These are phyloP conservation scores for Penicillium pancosmium DNA, from an alignment of 495 filamentous ascomycete species.

Conservation along the genomic window DNA sequence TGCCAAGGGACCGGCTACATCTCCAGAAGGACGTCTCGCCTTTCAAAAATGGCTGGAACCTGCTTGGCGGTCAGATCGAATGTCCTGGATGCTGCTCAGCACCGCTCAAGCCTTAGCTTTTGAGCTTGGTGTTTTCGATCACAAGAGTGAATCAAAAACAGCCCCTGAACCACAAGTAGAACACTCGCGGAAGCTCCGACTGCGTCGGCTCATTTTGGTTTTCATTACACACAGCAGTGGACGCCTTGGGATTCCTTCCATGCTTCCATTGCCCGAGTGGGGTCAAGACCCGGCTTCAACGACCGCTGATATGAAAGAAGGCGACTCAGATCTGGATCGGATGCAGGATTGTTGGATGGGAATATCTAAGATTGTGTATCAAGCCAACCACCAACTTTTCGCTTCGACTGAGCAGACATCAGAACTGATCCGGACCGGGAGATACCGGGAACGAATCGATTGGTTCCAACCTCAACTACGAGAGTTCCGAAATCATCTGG, in stretches of 20 bases:
- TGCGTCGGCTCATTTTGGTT: slow-evolving; percentile 82
- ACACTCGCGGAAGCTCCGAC: slow-evolving; percentile 74
- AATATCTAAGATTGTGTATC: slow-evolving; percentile 85
- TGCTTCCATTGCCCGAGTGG: slow-evolving; percentile 70
- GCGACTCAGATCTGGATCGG: slow-evolving; percentile 41
- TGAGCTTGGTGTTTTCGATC: slow-evolving; percentile 93
- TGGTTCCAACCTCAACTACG: slow-evolving; percentile 75
- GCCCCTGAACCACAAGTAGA: slow-evolving; percentile 62
- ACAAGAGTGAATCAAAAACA: slow-evolving; percentile 57
- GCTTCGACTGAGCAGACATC: slow-evolving; percentile 80
- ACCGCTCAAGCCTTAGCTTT: slow-evolving; percentile 87
- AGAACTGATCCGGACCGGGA: slow-evolving; percentile 80
- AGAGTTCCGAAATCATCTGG: slow-evolving; percentile 75
- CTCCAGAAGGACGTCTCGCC: slow-evolving; percentile 60
- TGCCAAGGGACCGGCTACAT: slow-evolving; percentile 40
- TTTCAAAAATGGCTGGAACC: slow-evolving; percentile 96
- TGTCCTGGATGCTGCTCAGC: slow-evolving; percentile 98
- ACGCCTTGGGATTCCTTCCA: slow-evolving; percentile 89
- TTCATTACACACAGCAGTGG: slow-evolving; percentile 91
- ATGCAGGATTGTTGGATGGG: slow-evolving; percentile 92
- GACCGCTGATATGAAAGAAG: slow-evolving; percentile 28
- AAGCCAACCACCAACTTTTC: slow-evolving; percentile 83
- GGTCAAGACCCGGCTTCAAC: slow-evolving; percentile 53
- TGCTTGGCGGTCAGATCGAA: slow-evolving; percentile 92
- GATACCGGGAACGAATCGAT: slow-evolving; percentile 78